Conservation (phyloP, 1,139 yeast species). For the Lodderomyces beijingensis region DNA sequence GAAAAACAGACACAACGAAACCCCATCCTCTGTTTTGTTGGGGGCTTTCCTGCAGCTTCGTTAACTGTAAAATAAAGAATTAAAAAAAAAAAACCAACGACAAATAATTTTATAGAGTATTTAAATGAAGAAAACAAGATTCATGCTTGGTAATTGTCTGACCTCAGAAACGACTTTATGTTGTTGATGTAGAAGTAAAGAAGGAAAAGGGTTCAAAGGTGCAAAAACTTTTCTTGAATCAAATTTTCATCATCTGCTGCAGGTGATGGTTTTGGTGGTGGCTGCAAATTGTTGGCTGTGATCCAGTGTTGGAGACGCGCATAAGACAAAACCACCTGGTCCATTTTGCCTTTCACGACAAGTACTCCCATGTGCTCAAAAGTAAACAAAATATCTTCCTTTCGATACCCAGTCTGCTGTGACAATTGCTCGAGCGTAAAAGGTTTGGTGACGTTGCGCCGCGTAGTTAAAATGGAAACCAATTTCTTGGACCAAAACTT, state of each 20-base stretch:
- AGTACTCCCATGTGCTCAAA: constrained; percentile 59
- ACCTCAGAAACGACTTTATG: no score
- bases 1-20: constrained; percentile 55
- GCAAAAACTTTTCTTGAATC: no score
- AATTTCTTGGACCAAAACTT: constrained; percentile 67
- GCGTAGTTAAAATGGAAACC: constrained; percentile 15
- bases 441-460: constrained; percentile 5
- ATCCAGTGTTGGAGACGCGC: no score
- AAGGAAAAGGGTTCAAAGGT: no score
- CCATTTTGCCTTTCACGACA: constrained; percentile 8
- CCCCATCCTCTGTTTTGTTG: constrained; percentile 60
- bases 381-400: constrained; percentile 63
- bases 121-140: no score
- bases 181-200: no score
- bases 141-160: no score
- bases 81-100: background rate
- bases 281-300: no score
- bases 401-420: constrained; percentile 60
- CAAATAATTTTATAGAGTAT: no score
- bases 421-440: constrained; percentile 54
- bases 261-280: no score
- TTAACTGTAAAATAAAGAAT: constrained; percentile 17
- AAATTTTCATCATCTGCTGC: no score
- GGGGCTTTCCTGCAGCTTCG: constrained; percentile 80
- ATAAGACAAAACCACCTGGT: background rate